phyloP scores from a whole-genome alignment of 2,329 filamentous ascomycete genomes.

The Herpotrichia juniperi region DNA sequence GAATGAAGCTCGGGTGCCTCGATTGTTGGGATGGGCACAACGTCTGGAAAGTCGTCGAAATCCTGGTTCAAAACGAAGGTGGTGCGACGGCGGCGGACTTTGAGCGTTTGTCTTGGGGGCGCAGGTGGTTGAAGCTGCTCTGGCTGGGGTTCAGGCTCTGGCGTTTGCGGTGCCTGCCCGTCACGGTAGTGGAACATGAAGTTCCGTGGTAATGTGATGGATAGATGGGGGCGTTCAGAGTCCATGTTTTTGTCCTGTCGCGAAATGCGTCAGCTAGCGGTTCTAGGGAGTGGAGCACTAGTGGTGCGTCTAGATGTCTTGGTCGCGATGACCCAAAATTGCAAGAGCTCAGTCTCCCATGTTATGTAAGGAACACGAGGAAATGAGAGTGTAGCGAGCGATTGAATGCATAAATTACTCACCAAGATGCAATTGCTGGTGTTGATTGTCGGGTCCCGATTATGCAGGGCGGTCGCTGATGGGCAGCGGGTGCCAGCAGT shows the following conservation, averaged over 20 bases:
- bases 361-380: constrained; percentile 31
- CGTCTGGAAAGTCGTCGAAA: constrained; percentile 17
- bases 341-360: background rate
- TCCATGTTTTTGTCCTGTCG: constrained; percentile 38
- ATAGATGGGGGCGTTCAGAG: constrained; percentile 52
- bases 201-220: constrained; percentile 57
- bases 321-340: background rate
- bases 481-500: constrained; percentile 31
- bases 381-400: constrained; percentile 16
- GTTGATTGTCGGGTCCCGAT: constrained; percentile 11
- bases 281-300: constrained; percentile 10
- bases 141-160: constrained; percentile 49
- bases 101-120: constrained; percentile 55
- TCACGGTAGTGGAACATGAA: constrained; percentile 58
- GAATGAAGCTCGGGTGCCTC: constrained; percentile 51
- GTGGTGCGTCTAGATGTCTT: constrained; percentile 5
- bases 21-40: constrained; percentile 55
- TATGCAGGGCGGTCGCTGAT: constrained; percentile 35
- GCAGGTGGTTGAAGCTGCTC: constrained; percentile 49
- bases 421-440: constrained; percentile 17
- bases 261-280: constrained; percentile 1
- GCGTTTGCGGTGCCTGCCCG: constrained; percentile 52
- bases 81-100: constrained; percentile 54
- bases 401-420: constrained; percentile 18
- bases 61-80: constrained; percentile 29